Evolutionary conservation across 768 basidiomycete genomes (phyloP).

Genomic region (Cystofilobasidium macerans): DNA sequence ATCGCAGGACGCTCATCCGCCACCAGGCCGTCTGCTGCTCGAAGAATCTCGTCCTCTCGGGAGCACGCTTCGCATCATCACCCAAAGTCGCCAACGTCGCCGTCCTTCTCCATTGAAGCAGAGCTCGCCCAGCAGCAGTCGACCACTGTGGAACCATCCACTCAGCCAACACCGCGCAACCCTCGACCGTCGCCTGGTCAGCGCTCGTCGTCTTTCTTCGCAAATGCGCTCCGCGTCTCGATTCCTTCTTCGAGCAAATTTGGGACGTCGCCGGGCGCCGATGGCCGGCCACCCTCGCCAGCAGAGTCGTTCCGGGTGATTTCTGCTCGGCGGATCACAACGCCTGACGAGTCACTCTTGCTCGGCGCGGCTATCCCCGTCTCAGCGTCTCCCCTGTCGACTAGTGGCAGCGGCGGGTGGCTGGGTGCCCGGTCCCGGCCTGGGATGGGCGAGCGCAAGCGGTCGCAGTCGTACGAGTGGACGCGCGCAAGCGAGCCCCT

Average conservation of each 20-base stretch:
- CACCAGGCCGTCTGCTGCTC: background rate
- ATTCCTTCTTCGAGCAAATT: background rate
- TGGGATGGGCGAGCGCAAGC: background rate
- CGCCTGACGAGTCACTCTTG: conserved; percentile 6
- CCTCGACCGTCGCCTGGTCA: background rate
- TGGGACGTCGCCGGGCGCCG: background rate
- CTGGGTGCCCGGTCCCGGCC: background rate
- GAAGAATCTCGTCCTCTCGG: background rate
- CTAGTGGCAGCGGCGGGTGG: background rate
- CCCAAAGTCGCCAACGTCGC: background rate
- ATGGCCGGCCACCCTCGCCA: conserved; percentile 11
- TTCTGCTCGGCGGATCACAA: conserved; percentile 17
- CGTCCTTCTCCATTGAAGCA: background rate
- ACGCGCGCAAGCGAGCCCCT: background rate
- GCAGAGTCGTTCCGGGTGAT: conserved; percentile 23
- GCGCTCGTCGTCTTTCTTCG: background rate
- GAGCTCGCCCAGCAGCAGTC: background rate
- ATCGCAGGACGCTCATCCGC: background rate
- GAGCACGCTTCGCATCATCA: background rate
- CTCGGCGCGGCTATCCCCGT: background rate
- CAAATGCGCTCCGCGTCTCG: background rate
- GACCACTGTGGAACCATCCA: background rate
- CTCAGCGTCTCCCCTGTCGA: background rate
- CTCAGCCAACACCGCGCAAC: background rate
- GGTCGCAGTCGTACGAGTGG: conserved; percentile 6